These are phyloP conservation scores for Ophiocordyceps camponoti-leonardi DNA, from an alignment of 2,329 filamentous ascomycete species.

Conservation along the genomic window DNA sequence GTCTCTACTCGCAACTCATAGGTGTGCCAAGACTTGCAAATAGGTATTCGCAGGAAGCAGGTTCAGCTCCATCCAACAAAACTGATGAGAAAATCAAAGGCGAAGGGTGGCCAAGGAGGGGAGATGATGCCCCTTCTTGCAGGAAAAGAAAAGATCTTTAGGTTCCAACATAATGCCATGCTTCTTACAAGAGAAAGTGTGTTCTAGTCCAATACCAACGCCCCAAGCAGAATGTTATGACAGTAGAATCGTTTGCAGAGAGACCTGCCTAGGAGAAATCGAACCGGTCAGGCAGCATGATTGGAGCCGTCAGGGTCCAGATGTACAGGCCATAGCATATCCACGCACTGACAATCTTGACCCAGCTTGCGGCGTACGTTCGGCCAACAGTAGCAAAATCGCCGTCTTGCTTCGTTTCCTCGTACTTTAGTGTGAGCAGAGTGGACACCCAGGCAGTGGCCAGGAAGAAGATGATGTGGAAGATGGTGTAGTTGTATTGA, in stretches of 20 bases:
- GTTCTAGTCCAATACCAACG: too few relatives aligned
- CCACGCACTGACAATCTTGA: conserved; percentile 97
- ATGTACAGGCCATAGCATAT: conserved; percentile 87
- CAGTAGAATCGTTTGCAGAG: neutral
- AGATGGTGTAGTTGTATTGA: conserved; percentile 91
- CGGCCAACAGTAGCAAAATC: conserved; percentile 86
- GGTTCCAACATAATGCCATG: too few relatives aligned
- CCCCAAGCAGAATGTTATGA: too few relatives aligned
- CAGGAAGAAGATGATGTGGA: conserved; percentile 95
- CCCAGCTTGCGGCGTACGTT: conserved; percentile 96
- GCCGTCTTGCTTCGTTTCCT: conserved; percentile 40
- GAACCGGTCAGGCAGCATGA: conserved; percentile 74
- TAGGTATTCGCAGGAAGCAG: too few relatives aligned
- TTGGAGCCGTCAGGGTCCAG: conserved; percentile 81
- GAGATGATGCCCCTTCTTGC: too few relatives aligned
- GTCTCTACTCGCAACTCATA: too few relatives aligned
- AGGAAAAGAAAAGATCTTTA: too few relatives aligned
- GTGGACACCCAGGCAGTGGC: conserved; percentile 94
- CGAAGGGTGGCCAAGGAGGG: too few relatives aligned
- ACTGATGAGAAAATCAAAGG: too few relatives aligned
- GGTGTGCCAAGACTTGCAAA: too few relatives aligned
- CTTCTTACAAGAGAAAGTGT: too few relatives aligned
- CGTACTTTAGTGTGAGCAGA: conserved; percentile 60
- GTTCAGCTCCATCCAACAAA: too few relatives aligned
- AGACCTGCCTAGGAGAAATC: conserved; percentile 41